Evolutionary conservation across 345 rosid species (phyloP).

Genomic region (Gossypium anomalum): DNA sequence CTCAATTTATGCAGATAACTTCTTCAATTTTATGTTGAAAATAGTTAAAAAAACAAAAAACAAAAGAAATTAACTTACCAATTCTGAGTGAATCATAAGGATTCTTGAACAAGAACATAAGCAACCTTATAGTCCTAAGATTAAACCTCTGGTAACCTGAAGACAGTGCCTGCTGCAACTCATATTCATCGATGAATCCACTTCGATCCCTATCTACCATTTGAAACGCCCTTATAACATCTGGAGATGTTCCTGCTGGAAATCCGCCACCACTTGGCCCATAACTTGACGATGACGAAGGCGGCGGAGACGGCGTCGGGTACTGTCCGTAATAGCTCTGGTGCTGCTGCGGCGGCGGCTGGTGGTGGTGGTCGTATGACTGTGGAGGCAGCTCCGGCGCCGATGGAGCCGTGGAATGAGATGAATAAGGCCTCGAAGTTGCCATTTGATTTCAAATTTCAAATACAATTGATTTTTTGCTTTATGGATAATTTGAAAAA

Average conservation of each 20-base stretch:
- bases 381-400: constrained; percentile 47
- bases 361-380: constrained; percentile 9
- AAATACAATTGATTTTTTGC: not conserved
- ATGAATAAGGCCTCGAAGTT: constrained; percentile 11
- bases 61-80: constrained; percentile 28
- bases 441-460: constrained; percentile 10
- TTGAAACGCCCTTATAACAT: constrained; percentile 50
- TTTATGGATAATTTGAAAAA: not conserved
- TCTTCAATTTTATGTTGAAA: not conserved
- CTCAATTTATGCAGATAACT: not conserved
- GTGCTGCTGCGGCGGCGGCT: constrained; percentile 6
- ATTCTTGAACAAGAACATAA: constrained; percentile 60
- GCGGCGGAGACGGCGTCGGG: constrained; percentile 11
- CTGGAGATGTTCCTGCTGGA: constrained; percentile 47
- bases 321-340: constrained; percentile 20
- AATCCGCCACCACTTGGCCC: constrained; percentile 32
- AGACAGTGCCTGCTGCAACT: constrained; percentile 55
- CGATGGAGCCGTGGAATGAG: constrained; percentile 38
- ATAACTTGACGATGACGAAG: not conserved
- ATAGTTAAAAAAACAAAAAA: no score
- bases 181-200: constrained; percentile 60
- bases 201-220: constrained; percentile 58
- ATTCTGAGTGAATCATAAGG: constrained; percentile 42
- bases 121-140: constrained; percentile 49
- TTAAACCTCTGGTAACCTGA: constrained; percentile 46